Conservation (phyloP, 176 grass and related monocot species). For the Secale cereale region DNA sequence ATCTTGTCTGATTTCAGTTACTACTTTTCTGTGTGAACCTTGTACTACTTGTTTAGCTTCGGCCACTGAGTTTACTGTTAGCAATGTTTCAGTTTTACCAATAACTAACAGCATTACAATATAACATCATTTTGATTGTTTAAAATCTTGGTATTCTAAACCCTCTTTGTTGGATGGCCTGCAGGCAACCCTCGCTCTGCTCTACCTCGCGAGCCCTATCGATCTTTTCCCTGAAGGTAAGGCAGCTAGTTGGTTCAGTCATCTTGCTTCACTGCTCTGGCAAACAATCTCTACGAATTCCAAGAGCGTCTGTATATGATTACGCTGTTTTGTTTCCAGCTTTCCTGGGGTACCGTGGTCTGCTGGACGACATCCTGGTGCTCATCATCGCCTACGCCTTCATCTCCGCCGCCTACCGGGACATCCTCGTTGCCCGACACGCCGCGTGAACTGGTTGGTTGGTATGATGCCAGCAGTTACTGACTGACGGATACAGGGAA, state of each 20-base stretch:
- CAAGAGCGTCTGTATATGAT: neutral
- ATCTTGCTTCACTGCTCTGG: neutral
- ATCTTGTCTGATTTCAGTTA: neutral
- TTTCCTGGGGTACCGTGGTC: neutral
- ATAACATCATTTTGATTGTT: neutral
- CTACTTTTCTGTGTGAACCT: neutral
- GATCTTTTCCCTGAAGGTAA: conserved; percentile 17
- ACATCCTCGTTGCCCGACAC: neutral
- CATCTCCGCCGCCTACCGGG: neutral
- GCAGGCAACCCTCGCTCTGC: neutral
- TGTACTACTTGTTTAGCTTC: neutral
- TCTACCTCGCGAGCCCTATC: neutral
- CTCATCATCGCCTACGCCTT: neutral
- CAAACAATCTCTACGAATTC: neutral
- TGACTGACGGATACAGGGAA: neutral
- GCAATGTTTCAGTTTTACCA: neutral
- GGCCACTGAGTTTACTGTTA: neutral
- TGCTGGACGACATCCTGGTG: conserved; percentile 13
- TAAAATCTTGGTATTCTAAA: neutral
- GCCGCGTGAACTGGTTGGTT: neutral
- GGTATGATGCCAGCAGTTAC: neutral
- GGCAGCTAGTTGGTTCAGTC: neutral
- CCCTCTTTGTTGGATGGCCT: neutral
- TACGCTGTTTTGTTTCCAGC: neutral
- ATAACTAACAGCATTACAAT: neutral